Evolutionary conservation across 805 yeast species (phyloP).

Genomic region (Barnettozyma pratensis): DNA sequence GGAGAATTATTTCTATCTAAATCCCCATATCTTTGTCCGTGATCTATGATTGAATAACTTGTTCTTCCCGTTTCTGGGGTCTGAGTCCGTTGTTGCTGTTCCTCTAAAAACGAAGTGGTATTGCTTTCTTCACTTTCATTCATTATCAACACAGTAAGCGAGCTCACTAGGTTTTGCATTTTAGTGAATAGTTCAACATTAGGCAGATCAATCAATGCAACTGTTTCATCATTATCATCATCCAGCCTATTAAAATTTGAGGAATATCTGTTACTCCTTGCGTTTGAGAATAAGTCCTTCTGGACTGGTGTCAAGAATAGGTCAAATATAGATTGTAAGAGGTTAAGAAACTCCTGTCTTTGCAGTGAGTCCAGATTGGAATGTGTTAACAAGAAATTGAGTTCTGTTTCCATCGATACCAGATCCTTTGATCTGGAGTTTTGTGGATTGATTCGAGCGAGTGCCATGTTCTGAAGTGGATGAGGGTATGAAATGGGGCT

Average conservation of each 20-base stretch:
- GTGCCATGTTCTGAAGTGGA: neutral
- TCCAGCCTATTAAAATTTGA: neutral
- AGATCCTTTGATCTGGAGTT: conserved; percentile 24
- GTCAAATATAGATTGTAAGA: conserved; percentile 23
- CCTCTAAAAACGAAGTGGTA: conserved; percentile 7
- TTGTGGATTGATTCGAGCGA: neutral
- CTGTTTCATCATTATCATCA: neutral
- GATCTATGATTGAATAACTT: neutral
- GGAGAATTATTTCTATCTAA: neutral
- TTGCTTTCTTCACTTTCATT: conserved; percentile 17
- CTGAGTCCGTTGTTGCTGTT: neutral
- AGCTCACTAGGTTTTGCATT: conserved; percentile 29
- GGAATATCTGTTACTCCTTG: neutral
- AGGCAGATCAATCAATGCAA: conserved; percentile 26
- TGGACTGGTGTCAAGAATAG: conserved; percentile 23
- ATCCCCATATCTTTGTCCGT: neutral
- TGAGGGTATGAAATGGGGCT: neutral
- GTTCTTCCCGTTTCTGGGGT: neutral
- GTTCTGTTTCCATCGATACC: conserved; percentile 28
- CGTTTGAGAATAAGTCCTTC: neutral
- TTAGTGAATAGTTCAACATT: conserved; percentile 24
- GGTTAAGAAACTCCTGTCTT: conserved; percentile 17
- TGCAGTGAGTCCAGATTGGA: conserved; percentile 14
- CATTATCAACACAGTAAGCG: conserved; percentile 30
- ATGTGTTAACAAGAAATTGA: conserved; percentile 19